Evolutionary conservation across 2,329 filamentous ascomycete species (phyloP).

Genomic region (Chaetomiaceae sp.): DNA sequence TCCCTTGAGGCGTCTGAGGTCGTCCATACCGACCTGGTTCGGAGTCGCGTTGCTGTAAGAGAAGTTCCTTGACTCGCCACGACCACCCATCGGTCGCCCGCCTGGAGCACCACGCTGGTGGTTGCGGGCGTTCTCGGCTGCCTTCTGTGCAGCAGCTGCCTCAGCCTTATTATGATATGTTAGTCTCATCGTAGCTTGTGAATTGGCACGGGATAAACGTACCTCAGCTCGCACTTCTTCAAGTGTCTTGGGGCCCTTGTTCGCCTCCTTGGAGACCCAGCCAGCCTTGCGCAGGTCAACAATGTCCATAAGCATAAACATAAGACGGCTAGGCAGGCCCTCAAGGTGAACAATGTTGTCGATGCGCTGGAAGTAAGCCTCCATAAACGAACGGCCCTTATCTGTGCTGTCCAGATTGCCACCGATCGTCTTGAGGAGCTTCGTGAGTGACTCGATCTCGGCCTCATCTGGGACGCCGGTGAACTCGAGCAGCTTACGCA

Average conservation of each 20-base stretch:
- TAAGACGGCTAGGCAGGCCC: constrained; percentile 78
- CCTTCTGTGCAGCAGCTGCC: constrained; percentile 74
- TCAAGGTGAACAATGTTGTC: constrained; percentile 74
- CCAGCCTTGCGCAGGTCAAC: constrained; percentile 72
- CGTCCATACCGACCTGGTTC: constrained; percentile 87
- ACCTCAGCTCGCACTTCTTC: constrained; percentile 82
- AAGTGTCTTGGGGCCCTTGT: constrained; percentile 96
- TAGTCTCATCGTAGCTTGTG: background rate
- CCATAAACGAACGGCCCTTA: constrained; percentile 81
- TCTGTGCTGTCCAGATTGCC: constrained; percentile 77
- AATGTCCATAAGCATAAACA: constrained; percentile 96
- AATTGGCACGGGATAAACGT: constrained; percentile 31
- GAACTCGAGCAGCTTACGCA: constrained; percentile 94
- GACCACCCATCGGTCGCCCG: constrained; percentile 62
- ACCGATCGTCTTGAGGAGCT: constrained; percentile 88
- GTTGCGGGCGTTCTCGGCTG: constrained; percentile 61
- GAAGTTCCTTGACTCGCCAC: constrained; percentile 83
- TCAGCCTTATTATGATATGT: constrained; percentile 49
- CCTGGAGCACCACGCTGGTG: constrained; percentile 63
- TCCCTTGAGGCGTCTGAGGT: constrained; percentile 77
- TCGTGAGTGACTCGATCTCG: constrained; percentile 92
- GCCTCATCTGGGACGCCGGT: constrained; percentile 90
- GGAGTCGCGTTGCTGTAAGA: constrained; percentile 71
- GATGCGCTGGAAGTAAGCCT: constrained; percentile 90
- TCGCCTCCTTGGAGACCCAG: constrained; percentile 83